Base-by-base conservation (phyloP, 2,329 filamentous ascomycete genomes). In the Aspergillus pseudoterreus region DNA sequence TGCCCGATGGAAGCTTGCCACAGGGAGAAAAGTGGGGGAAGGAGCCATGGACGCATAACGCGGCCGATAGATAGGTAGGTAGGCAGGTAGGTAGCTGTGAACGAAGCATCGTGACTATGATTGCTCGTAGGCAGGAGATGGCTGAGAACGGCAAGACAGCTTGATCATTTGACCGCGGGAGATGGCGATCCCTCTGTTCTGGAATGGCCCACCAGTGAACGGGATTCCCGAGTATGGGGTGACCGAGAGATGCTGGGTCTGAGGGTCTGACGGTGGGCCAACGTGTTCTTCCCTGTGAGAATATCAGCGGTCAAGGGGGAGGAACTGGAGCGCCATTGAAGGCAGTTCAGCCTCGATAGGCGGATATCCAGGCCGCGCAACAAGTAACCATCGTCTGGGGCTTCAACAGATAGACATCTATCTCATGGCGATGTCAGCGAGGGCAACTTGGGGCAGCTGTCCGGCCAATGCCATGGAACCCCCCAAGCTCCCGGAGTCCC, bases 181-280 rank as follows among this genome's bases (percentile, higher is more conserved):
- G 27, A 30, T 54, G 49, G 35, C 53, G 56, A 56, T 54, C 56
- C 44, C 47, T 46, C 49, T 49, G 51, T 49, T 43, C 42, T 48
- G 56, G 56, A 56, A 57, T 56, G 57, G 52, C 49, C 56, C 57
- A 59, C 57, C 19, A 19, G 43, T 41, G 45, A 49, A 45, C 52
- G 58, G 58, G 52, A 59, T 59, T 47, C 45, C 56, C 58, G 51
- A 54, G 52, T 56, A 54, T 50, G 56, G 58, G 54, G 54, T 43
- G 54, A 21, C 57, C 57, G 56, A 58, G 46, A 41, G 46, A 41
- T 43, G 47, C 42, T 53, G 54, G 54, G 41, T 51, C 51, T 47
- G 46, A 56, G 22, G 22, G 22, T 22, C 46, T 54, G 43, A 12
- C 33, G 8, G 19, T 19, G 10, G 33, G 11, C 33, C 33, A 35